phyloP scores from a whole-genome alignment of 768 basidiomycete genomes.

The Filobasidium wieringae region DNA sequence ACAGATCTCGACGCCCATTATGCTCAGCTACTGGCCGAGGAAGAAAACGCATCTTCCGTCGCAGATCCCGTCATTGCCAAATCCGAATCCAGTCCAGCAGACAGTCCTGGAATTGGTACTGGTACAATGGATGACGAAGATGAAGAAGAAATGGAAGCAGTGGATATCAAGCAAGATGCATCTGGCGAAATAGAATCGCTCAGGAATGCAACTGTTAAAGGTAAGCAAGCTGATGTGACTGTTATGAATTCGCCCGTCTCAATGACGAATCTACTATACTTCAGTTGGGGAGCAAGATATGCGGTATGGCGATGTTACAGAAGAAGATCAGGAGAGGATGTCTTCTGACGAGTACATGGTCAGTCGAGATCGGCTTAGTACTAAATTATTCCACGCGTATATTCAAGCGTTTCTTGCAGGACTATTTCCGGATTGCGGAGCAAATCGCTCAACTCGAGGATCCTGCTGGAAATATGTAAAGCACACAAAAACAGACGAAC shows the following conservation, averaged over 20 bases:
- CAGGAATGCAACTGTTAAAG: constrained; percentile 16
- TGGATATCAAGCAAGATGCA: background rate
- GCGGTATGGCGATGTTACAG: constrained; percentile 67
- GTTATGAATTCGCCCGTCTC: background rate
- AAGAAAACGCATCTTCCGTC: background rate
- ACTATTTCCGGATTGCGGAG: background rate
- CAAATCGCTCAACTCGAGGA: background rate
- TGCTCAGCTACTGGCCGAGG: constrained; percentile 10
- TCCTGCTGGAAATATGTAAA: no score
- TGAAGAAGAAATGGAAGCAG: constrained; percentile 18
- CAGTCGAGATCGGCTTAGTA: constrained; percentile 8
- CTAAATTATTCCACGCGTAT: background rate
- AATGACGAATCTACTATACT: background rate
- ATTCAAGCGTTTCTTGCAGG: background rate
- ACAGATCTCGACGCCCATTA: constrained; percentile 22
- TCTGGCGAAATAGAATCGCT: background rate
- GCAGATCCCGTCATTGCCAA: background rate
- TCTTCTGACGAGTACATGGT: constrained; percentile 79
- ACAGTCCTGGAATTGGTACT: background rate
- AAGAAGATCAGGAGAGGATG: constrained; percentile 87
- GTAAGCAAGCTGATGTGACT: constrained; percentile 8
- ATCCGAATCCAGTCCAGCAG: background rate
- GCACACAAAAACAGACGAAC: no score
- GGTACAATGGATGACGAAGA: constrained; percentile 12
- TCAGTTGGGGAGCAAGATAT: constrained; percentile 61